Conservation (phyloP, 148 eudicot genomes). For the Vaccinium corymbosum region DNA sequence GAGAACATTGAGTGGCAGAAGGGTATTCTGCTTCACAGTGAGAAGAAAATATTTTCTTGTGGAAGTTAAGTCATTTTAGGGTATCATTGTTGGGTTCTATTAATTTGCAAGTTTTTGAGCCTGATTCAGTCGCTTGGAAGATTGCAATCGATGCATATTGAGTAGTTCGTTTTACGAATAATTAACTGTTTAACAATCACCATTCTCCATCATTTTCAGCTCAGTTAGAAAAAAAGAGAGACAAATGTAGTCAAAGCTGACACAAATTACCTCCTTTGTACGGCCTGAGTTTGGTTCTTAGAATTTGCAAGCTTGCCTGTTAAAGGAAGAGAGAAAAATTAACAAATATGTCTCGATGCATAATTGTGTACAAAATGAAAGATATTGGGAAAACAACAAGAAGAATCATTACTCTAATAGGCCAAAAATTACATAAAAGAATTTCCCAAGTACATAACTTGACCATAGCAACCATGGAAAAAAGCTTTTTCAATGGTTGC, state of each 20-base stretch:
- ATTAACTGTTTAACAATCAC: not conserved
- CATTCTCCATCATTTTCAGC: not conserved
- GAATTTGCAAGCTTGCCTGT: slow-evolving; percentile 40
- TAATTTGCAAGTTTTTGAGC: not conserved
- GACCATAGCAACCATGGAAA: no score
- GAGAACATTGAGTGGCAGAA: not conserved
- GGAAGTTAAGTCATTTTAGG: not conserved
- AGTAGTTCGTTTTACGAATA: not conserved
- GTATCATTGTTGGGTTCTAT: not conserved
- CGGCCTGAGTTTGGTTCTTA: slow-evolving; percentile 33
- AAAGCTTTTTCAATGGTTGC: no score
- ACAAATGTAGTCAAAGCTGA: slow-evolving; percentile 6
- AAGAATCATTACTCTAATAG: not conserved
- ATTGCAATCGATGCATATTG: not conserved
- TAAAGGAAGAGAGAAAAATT: slow-evolving; percentile 3
- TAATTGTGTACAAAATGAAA: not conserved
- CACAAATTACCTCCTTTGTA: slow-evolving; percentile 42
- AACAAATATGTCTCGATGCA: not conserved
- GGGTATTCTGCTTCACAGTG: not conserved
- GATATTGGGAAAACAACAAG: slow-evolving; percentile 1
- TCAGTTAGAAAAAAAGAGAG: not conserved
- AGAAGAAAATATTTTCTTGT: not conserved
- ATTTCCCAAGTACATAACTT: not conserved
- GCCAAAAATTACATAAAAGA: not conserved
- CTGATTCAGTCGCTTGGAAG: not conserved